A percentile compares a stretch with the other conserved stretches of the same genome.
These are phyloP conservation scores for Linum usitatissimum DNA, from an alignment of 345 rosid genomes.

Conservation along the genomic window DNA sequence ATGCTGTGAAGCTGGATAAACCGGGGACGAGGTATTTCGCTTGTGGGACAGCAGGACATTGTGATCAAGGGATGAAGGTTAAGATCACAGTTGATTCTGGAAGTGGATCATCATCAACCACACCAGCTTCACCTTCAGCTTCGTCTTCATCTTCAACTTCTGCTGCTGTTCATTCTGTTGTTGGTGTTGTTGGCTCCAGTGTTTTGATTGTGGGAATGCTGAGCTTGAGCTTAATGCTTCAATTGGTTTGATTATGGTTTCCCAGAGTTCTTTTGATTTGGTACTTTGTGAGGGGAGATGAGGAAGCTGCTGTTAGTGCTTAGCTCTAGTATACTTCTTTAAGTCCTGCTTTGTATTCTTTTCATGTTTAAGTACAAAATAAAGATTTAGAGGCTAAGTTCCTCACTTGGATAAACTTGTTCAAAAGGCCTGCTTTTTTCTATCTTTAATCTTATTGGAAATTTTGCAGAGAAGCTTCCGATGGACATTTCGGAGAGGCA, in stretches of 20 bases:
- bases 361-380: too few relatives aligned
- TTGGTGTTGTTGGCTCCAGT: not conserved
- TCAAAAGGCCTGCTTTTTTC: too few relatives aligned
- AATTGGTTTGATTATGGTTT: not conserved
- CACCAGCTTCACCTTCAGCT: slow-evolving; percentile 24
- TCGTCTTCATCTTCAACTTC: slow-evolving; percentile 17
- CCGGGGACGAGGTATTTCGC: slow-evolving; percentile 68
- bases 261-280: not conserved
- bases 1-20: slow-evolving; percentile 56
- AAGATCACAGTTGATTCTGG: slow-evolving; percentile 52
- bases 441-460: not conserved
- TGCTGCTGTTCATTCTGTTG: slow-evolving; percentile 7
- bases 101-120: slow-evolving; percentile 31
- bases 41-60: slow-evolving; percentile 82
- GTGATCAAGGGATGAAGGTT: slow-evolving; percentile 78
- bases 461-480: slow-evolving; percentile 81
- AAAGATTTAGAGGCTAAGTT: too few relatives aligned
- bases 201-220: not conserved
- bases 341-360: too few relatives aligned
- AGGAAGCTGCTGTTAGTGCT: too few relatives aligned
- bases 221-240: not conserved
- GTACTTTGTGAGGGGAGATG: not conserved
- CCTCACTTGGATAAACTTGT: too few relatives aligned
- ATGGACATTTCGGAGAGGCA: slow-evolving; percentile 93
- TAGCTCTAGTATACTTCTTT: too few relatives aligned